Conservation (phyloP, 345 rosid species). For the Eucalyptus urophylla region DNA sequence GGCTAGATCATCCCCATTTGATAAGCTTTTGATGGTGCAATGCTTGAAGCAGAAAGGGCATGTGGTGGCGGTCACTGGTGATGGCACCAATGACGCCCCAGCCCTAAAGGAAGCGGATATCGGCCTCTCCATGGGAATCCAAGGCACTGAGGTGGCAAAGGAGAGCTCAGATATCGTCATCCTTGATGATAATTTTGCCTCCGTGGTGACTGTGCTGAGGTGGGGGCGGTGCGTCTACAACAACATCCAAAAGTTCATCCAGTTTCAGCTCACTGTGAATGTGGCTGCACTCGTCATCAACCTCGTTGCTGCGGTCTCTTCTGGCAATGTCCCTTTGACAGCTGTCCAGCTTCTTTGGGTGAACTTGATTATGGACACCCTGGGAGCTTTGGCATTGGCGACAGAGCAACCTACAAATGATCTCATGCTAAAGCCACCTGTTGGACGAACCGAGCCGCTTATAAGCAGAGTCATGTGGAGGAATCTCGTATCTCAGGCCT, state of each 20-base stretch:
- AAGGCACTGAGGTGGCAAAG: constrained; percentile 78
- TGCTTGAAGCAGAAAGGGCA: constrained; percentile 55
- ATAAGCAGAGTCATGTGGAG: constrained; percentile 76
- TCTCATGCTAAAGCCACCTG: constrained; percentile 49
- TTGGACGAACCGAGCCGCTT: constrained; percentile 48
- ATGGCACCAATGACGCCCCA: constrained; percentile 76
- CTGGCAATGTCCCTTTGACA: constrained; percentile 65
- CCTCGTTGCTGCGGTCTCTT: constrained; percentile 65
- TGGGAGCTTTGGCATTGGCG: constrained; percentile 67
- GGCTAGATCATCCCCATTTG: constrained; percentile 82
- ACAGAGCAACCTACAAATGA: constrained; percentile 59
- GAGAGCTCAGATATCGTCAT: constrained; percentile 84
- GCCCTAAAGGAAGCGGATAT: constrained; percentile 70
- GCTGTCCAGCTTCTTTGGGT: constrained; percentile 82
- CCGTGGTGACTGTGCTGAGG: constrained; percentile 53
- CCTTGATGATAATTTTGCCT: constrained; percentile 64
- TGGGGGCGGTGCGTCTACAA: constrained; percentile 82
- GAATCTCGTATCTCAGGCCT: constrained; percentile 52
- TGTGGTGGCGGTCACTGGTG: constrained; percentile 73
- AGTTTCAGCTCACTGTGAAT: constrained; percentile 74
- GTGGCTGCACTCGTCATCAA: constrained; percentile 66
- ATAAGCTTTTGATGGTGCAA: constrained; percentile 73
- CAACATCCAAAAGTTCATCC: constrained; percentile 77
- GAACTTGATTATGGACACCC: constrained; percentile 72
- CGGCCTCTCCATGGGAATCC: constrained; percentile 74